Evolutionary conservation across 805 yeast genomes (phyloP), one percentile per base, ranked within the genome.

Genomic region (Metschnikowia dekortorum): DNA sequence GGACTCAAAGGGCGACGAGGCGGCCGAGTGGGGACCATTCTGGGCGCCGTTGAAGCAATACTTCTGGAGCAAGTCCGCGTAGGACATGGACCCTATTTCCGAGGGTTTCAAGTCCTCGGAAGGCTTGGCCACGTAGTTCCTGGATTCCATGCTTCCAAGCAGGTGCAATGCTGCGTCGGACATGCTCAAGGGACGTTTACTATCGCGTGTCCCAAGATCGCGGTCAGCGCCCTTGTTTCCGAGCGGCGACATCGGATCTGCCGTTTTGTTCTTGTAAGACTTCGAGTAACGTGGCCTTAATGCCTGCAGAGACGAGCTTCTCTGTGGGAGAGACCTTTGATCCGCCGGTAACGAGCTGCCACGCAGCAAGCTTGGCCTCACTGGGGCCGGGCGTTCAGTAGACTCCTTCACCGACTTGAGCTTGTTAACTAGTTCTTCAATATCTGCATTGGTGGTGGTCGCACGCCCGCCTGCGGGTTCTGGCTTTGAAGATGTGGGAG

Each of bases 11-110:
- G 54, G 44, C 36, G 39, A 38, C 48, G 45, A 51, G 11, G 28
- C 45, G 2, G 22, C 45, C 39, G 33, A 48, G n/a, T 30, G 39
- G 31, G 11, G 37, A 10, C 33, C 30, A 36, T 13, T 31, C n/a
- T 49, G 51, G 4, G 69, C 65, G 37, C 68, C 67, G 46, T 63
- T 66, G 57, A 70, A 70, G 53, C 75, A 70, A 49, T 67, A 70
- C 32, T 62, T 66, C 47, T 65, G 66, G 47, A 70, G 57, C 51
- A 70, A 61, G 52, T 68, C 71, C 2, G 71, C 59, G 51, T 70
- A 70, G 16, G 61, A 53, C 56, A 64, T 56, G 31, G 66, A 57
- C 49, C 57, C 59, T 50, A 66, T 60, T 34, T 55, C 54, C 29
- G 60, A 18, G 4, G 43, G 14, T 9, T 37, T 45, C 29, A 45